Base-by-base conservation (phyloP, 78 protist species). In the Polysphondylium violaceum region DNA sequence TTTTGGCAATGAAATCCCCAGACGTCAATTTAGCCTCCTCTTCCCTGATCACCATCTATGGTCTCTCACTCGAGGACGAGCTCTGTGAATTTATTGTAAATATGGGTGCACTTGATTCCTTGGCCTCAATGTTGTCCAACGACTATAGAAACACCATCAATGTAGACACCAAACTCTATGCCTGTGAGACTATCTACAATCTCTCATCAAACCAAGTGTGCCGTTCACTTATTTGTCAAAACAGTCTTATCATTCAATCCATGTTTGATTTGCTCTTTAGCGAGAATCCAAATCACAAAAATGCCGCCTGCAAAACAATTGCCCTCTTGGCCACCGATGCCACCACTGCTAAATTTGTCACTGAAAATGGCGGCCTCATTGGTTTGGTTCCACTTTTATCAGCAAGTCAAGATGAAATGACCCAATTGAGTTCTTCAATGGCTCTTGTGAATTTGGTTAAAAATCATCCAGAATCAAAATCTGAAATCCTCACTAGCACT, bases 31-130 rank as follows among this genome's bases (percentile, higher is more conserved):
- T 81, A 8, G 75, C 89, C 7, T 81, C 78, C 40, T 44, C 89
- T 23, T 29, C 72, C 2, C 31, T 81, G 44, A 77, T 81, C 14
- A 68, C 89, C 2, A 25, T 81, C 2, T 51, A 67, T 47, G 89
- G 89, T 55, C 69, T 81, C 2, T 81, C 89, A 25, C 53, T 81
- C 3, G 89, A 81, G 43, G 89, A 81, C 29, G 89, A 81, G 29
- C 40, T 81, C 7, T 81, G 89, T 68, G 77, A 64, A 56, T n/a
- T 56, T 16, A 81, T 81, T 68, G 77, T 81, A 14, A 68, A 68
- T 27, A 36, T 81, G 5, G 89, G 89, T 25, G 89, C 59, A 1
- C 29, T 81, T 11, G 36, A 64, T 21, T 40, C 89, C 14, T 53
- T 81, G 59, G 53, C 50, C 12, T 40, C 21, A 0, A 81, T 81